phyloP scores from a whole-genome alignment of 2,329 filamentous ascomycete species.

The Trichophyton benhamiae region DNA sequence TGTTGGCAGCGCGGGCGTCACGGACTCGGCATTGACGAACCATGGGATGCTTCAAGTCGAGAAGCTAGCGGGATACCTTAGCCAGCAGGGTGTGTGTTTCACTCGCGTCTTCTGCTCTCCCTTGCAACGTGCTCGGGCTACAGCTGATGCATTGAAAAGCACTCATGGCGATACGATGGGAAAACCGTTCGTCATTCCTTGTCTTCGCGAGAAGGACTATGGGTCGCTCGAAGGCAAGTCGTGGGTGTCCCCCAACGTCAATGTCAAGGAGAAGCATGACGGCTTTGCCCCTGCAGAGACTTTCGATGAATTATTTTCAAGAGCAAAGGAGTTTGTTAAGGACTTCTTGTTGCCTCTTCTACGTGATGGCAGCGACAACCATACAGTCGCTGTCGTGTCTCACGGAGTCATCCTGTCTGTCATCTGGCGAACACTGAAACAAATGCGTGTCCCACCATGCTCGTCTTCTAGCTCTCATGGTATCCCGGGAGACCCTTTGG shows the following conservation, averaged over 20 bases:
- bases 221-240: constrained; percentile 28
- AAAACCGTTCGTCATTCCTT: constrained; percentile 11
- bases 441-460: constrained; percentile 39
- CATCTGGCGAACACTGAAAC: constrained; percentile 52
- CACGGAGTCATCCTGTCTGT: constrained; percentile 70
- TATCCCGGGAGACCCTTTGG: constrained; percentile 28
- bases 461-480: constrained; percentile 33
- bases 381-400: constrained; percentile 56
- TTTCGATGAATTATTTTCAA: constrained; percentile 50
- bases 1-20: constrained; percentile 14
- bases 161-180: constrained; percentile 6
- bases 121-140: constrained; percentile 55
- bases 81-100: constrained; percentile 51
- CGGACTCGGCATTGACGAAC: not conserved
- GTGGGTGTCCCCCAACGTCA: not conserved
- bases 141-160: constrained; percentile 20
- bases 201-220: constrained; percentile 31
- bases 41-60: constrained; percentile 40
- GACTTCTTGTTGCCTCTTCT: constrained; percentile 49
- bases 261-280: constrained; percentile 11
- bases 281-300: constrained; percentile 44
- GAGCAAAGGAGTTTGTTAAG: constrained; percentile 56
- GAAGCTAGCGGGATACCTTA: constrained; percentile 56
- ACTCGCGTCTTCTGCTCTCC: constrained; percentile 64
- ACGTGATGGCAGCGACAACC: constrained; percentile 20